Evolutionary conservation across 257 asterid genomes (phyloP).

Genomic region (Striga asiatica): DNA sequence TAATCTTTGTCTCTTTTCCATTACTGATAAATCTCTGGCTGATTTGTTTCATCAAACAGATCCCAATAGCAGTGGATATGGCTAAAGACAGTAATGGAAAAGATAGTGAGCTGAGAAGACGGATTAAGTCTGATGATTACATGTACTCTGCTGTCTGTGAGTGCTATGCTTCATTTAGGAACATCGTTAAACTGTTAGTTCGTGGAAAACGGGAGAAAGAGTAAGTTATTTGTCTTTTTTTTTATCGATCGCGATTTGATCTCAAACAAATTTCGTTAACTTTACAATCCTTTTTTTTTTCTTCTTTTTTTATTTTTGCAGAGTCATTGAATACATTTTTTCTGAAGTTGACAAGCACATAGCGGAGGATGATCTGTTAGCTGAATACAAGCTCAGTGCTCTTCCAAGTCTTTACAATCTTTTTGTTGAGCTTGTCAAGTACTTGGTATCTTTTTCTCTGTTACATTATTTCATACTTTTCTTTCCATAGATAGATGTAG

Average conservation of each 20-base stretch:
- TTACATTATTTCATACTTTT: neutral
- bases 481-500: neutral
- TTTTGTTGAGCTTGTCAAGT: constrained; percentile 70
- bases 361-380: constrained; percentile 38
- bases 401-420: constrained; percentile 75
- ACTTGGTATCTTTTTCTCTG: constrained; percentile 47
- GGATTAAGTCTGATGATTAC: constrained; percentile 64
- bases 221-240: constrained; percentile 29
- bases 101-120: constrained; percentile 68
- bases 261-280: neutral
- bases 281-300: constrained; percentile 6
- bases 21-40: neutral
- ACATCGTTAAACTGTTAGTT: constrained; percentile 53
- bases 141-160: constrained; percentile 86
- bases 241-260: neutral
- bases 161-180: constrained; percentile 80
- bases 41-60: constrained; percentile 29
- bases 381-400: constrained; percentile 59
- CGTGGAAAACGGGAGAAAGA: constrained; percentile 58
- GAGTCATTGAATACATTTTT: constrained; percentile 75
- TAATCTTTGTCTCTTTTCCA: neutral
- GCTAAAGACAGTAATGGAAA: constrained; percentile 91
- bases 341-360: constrained; percentile 73
- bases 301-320: constrained; percentile 20
- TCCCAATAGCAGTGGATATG: constrained; percentile 93